Evolutionary conservation across 2,329 filamentous ascomycete species (phyloP), one percentile per base, ranked within the genome.

Genomic region (Hysterium pulicare): DNA sequence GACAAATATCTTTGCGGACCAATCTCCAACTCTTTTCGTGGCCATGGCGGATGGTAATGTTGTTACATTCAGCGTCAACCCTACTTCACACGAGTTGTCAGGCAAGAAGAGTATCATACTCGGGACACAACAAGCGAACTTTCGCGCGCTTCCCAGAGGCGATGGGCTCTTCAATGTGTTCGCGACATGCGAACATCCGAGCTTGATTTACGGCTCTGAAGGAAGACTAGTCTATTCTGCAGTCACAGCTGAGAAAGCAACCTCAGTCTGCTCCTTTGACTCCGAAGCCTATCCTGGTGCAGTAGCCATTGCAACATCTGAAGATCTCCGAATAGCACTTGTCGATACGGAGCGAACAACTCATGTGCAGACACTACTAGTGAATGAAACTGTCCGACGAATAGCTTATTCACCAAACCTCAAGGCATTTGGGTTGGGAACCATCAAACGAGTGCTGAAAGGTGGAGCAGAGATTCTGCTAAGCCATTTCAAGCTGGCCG

Each of bases 11-110:
- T 78, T 96, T 23, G 62, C 68, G 10, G 66, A 75, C 33, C 83
- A 84, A 11, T 73, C 76, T 5, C 85, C 89, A 0, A 95, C 87
- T 0, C 74, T 98, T 0, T 86, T 98, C 47, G 78, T 95, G 23
- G 87, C 91, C 10, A 86, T 96, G 78, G 89, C 94, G 36, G 91
- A 97, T 66, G 93, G 93, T 3, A 88, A 86, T 47, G 86, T 98
- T 1, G 78, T 95, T 38, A 93, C 86, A 0, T 97, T 90, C 60
- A 79, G 82, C 23, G 77, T 95, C 26, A 79, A 87, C 23, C 66
- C 72, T 0, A 55, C 68, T 0, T 77, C 79, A n/a, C 79, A 79
- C 46, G 71, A 78, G 0, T 70, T 97, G 2, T 84, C 82, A 0
- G 77, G 81, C 1, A 82, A 84, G 49, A 95, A 90, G 62, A 90